phyloP scores from a whole-genome alignment of 208 protist genomes.

The Trypanosoma grayi region DNA sequence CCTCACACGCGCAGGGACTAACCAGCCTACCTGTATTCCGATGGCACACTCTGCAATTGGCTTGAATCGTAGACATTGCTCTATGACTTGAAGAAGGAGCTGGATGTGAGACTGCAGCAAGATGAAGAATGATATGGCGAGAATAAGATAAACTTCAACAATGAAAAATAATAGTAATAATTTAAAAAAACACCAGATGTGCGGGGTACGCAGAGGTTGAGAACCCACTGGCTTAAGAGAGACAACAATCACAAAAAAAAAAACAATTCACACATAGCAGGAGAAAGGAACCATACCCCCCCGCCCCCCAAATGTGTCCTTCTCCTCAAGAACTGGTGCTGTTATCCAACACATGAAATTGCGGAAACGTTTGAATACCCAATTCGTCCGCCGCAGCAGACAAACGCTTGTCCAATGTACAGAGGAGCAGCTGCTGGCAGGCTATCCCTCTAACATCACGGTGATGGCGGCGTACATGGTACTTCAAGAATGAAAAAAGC shows the following conservation, averaged over 20 bases:
- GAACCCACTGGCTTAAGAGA: not conserved
- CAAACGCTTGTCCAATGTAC: conserved; percentile 72
- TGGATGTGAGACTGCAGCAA: too few species aligned
- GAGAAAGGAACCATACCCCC: too few species aligned
- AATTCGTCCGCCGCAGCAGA: conserved; percentile 51
- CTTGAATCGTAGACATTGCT: conserved; percentile 14
- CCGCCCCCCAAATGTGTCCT: too few species aligned
- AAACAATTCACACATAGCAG: not conserved
- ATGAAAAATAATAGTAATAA: not conserved
- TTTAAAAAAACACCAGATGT: not conserved
- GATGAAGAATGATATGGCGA: too few species aligned
- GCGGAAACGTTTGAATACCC: conserved; percentile 70
- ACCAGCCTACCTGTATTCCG: conserved; percentile 20
- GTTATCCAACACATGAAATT: conserved; percentile 7
- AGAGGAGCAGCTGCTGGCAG: conserved; percentile 53
- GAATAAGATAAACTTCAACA: too few species aligned
- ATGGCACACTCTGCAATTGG: conserved; percentile 32
- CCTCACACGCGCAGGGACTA: conserved; percentile 33
- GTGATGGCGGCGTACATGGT: conserved; percentile 74
- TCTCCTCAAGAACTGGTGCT: too few species aligned
- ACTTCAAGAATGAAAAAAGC: conserved; percentile 82
- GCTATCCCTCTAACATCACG: conserved; percentile 66
- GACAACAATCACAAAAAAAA: not conserved
- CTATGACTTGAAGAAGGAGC: not conserved
- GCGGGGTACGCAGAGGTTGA: not conserved